A percentile compares a stretch with the other conserved stretches of the same genome.
Evolutionary conservation across 345 rosid species (phyloP).

Genomic region (Orychophragmus violaceus): DNA sequence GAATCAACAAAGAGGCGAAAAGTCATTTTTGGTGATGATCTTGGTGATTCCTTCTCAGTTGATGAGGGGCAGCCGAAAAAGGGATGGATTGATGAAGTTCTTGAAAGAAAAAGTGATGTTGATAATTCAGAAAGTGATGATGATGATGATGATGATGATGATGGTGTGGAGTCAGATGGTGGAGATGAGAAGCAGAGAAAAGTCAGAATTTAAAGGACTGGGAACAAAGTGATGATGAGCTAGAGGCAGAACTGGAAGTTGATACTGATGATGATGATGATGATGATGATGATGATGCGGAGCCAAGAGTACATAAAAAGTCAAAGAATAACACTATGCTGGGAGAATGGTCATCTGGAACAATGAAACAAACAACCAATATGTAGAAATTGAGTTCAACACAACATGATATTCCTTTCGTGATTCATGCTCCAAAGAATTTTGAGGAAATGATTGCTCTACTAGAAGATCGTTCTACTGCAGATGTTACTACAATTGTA

Average conservation of each 20-base stretch:
- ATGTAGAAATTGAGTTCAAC: slow-evolving; percentile 30
- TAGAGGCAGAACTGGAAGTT: slow-evolving; percentile 49
- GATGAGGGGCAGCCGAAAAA: slow-evolving; percentile 51
- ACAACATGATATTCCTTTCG: slow-evolving; percentile 50
- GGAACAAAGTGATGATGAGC: slow-evolving; percentile 86
- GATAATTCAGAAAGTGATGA: slow-evolving; percentile 51
- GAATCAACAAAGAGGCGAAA: slow-evolving; percentile 33
- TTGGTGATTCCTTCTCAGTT: slow-evolving; percentile 76
- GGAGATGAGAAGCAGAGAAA: slow-evolving; percentile 29
- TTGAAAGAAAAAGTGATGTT: slow-evolving; percentile 50
- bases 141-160: slow-evolving; percentile 34
- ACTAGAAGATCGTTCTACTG: slow-evolving; percentile 48
- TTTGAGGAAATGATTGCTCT: slow-evolving; percentile 64
- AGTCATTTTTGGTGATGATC: slow-evolving; percentile 76
- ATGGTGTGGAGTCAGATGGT: slow-evolving; percentile 48
- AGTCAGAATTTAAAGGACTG: slow-evolving; percentile 52
- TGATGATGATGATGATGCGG: slow-evolving; percentile 26
- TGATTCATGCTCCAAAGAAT: slow-evolving; percentile 71
- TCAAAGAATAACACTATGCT: slow-evolving; percentile 31
- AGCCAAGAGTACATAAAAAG: slow-evolving; percentile 28
- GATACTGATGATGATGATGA: slow-evolving; percentile 29
- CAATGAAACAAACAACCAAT: slow-evolving; percentile 16
- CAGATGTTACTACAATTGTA: slow-evolving; percentile 42
- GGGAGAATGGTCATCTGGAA: slow-evolving; percentile 16
- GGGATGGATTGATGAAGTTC: slow-evolving; percentile 90